Evolutionary conservation across 1,139 yeast genomes (phyloP), one percentile per base, ranked within the genome.

Genomic region (Yamadazyma songkhlaensis): DNA sequence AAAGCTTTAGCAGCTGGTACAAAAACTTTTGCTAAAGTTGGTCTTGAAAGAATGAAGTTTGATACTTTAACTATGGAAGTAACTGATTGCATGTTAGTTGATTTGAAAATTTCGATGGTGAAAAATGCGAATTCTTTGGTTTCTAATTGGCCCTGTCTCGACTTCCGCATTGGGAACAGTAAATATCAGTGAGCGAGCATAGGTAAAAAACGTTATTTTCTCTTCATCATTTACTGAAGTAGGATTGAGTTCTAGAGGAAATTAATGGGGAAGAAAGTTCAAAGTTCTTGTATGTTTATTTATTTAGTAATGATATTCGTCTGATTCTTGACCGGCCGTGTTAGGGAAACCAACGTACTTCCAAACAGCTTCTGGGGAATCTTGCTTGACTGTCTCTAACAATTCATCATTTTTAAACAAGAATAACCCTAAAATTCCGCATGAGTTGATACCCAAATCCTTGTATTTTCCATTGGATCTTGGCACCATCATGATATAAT

Each of bases 401-500:
- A 73, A 55, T 29, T 81, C 82, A 38, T 79, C 72, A 50, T 81
- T 72, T 57, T 86, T 90, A 38, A 92, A 90, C 40, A 86, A 68
- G 34, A 90, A 56, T 47, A 90, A 62, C 2, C 97, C 97, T 47
- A 85, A 68, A 41, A 77, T 77, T 0, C 95, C 97, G 37, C 89
- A 75, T 2, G 96, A 74, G 55, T 92, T 92, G 47, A 90, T 70
- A 5, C 88, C 86, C 27, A 84, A 52, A 30, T 62, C 59, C 34
- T 64, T 60, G 38, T 60, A 67, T 33, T 55, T 57, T 3, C 67
- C 67, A 9, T 36, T 36, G 2, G 82, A 69, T 50, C 97, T 76
- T 20, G 97, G 97, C n/a, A 89, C 83, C 30, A 86, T 60, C 77
- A 89, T 77, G 64, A 90, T 77, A 84, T 92, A 90, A 38, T 79